phyloP scores from a whole-genome alignment of 2,329 filamentous ascomycete genomes.

The Bipolaris sorokiniana region DNA sequence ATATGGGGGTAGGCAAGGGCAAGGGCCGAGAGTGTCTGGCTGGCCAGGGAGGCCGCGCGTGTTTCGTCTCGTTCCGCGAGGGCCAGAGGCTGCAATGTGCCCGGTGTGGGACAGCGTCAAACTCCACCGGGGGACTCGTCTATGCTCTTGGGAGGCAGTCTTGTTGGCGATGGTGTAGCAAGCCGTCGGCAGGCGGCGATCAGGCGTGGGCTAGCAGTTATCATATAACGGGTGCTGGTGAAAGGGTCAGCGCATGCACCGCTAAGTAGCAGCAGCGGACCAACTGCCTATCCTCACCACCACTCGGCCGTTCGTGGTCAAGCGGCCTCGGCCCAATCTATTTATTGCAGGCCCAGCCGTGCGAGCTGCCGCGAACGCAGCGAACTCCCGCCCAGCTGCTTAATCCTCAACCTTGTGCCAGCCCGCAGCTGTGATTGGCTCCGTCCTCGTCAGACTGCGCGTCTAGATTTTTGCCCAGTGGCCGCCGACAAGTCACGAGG shows the following conservation, averaged over 20 bases:
- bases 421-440: slow-evolving; percentile 10
- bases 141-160: too few species aligned
- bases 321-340: slow-evolving; percentile 25
- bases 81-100: slow-evolving; percentile 24
- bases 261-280: background rate
- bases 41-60: slow-evolving; percentile 20
- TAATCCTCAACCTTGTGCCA: slow-evolving; percentile 1
- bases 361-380: background rate
- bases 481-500: too few species aligned
- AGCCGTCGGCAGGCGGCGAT: background rate
- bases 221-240: slow-evolving; percentile 3
- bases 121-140: background rate
- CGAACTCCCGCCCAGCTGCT: slow-evolving; percentile 9
- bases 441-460: slow-evolving; percentile 2
- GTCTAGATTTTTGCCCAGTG: too few species aligned
- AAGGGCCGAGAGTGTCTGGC: slow-evolving; percentile 20
- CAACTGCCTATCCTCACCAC: background rate
- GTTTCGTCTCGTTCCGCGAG: slow-evolving; percentile 26
- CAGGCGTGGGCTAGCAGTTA: background rate
- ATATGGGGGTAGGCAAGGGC: slow-evolving; percentile 17
- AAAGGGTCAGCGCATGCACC: background rate
- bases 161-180: slow-evolving; percentile 10
- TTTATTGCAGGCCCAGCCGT: slow-evolving; percentile 22
- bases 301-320: slow-evolving; percentile 15
- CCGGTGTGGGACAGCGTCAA: slow-evolving; percentile 12